A percentile compares a stretch with the other conserved stretches of the same genome.
Evolutionary conservation across 352 stramenopile genomes (phyloP).

Genomic region (Plasmopara viticola): DNA sequence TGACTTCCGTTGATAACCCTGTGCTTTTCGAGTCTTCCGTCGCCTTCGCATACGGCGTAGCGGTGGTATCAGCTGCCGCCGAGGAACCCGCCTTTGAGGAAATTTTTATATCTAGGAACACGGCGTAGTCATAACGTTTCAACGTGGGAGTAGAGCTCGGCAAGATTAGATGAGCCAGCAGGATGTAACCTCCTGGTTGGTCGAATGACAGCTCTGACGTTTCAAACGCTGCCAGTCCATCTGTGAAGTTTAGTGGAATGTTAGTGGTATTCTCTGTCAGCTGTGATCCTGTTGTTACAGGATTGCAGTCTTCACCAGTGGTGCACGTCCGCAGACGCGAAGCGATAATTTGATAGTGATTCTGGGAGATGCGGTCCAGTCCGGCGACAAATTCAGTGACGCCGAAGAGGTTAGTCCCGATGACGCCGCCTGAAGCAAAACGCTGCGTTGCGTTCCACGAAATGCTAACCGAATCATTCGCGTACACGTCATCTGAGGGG

Average conservation of each 20-base stretch:
- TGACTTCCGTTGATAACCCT: constrained; percentile 52
- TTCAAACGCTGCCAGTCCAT: constrained; percentile 38
- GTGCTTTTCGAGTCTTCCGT: constrained; percentile 15
- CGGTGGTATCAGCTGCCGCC: constrained; percentile 23
- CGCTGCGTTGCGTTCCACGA: constrained; percentile 63
- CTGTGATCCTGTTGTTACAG: constrained; percentile 38
- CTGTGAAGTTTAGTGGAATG: constrained; percentile 46
- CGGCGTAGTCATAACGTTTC: constrained; percentile 61
- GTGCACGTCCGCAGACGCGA: constrained; percentile 51
- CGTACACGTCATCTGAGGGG: constrained; percentile 37
- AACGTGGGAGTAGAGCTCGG: constrained; percentile 34
- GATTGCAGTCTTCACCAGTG: constrained; percentile 42
- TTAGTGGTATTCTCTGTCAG: constrained; percentile 45
- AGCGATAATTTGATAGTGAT: constrained; percentile 44
- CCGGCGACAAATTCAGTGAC: constrained; percentile 35
- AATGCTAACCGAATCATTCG: constrained; percentile 49
- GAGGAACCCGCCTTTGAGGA: constrained; percentile 20
- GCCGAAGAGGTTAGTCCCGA: constrained; percentile 44
- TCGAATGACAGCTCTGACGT: constrained; percentile 53
- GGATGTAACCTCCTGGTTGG: constrained; percentile 35
- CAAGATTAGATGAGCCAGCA: constrained; percentile 61
- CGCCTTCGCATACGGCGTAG: constrained; percentile 30
- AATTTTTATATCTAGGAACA: constrained; percentile 42
- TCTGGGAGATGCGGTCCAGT: constrained; percentile 47
- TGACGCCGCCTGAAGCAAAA: constrained; percentile 18